These are phyloP conservation scores for Astrothelium subdiscretum DNA, from an alignment of 495 filamentous ascomycete genomes.

Conservation along the genomic window DNA sequence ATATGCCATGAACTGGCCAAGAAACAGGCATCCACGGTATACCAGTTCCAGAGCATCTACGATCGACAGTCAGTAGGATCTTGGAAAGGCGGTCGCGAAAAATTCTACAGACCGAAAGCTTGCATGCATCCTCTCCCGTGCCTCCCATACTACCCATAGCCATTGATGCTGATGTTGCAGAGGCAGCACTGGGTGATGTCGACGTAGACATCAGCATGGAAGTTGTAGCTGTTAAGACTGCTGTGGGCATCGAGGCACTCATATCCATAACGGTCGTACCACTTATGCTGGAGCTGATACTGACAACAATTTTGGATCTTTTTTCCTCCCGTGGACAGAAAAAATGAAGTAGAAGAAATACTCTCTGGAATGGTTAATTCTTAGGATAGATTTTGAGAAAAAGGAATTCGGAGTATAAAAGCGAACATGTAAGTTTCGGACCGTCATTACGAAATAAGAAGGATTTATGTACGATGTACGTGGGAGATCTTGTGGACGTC, in stretches of 20 bases:
- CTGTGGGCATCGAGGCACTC: background rate
- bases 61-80: slow-evolving; percentile 3
- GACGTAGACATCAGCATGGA: slow-evolving; percentile 1
- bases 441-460: too few species aligned
- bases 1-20: slow-evolving; percentile 55
- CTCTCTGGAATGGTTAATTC: too few species aligned
- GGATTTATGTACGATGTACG: too few species aligned
- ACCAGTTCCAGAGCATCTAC: slow-evolving; percentile 72
- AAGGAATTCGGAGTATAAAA: too few species aligned
- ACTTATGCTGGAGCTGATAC: background rate
- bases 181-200: slow-evolving; percentile 4
- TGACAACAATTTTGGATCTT: too few species aligned
- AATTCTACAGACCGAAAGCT: slow-evolving; percentile 32
- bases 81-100: background rate
- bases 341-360: too few species aligned
- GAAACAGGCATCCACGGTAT: slow-evolving; percentile 61
- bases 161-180: slow-evolving; percentile 8
- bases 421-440: too few species aligned
- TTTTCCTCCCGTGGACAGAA: too few species aligned
- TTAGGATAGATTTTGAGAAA: too few species aligned
- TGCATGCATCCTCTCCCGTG: slow-evolving; percentile 25
- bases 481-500: too few species aligned
- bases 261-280: background rate
- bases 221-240: background rate
- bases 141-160: slow-evolving; percentile 21